Evolutionary conservation across 2,329 filamentous ascomycete species (phyloP).

Genomic region (Trichoderma sp.): DNA sequence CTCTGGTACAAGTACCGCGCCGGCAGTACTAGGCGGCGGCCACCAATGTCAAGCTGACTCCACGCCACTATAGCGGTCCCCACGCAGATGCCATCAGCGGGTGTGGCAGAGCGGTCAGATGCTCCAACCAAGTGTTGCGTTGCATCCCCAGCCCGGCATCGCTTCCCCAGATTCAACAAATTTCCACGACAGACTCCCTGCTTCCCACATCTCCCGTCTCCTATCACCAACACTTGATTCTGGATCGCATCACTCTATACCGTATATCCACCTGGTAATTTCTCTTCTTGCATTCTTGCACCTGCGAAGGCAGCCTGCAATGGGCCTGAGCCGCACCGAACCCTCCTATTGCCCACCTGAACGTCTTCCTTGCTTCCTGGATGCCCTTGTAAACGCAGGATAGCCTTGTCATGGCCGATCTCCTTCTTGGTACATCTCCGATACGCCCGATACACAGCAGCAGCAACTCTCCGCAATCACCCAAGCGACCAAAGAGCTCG

Average conservation of each 20-base stretch:
- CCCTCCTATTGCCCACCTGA: constrained; percentile 19
- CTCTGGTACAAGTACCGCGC: not conserved
- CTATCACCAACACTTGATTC: not conserved
- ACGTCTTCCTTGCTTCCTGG: not conserved
- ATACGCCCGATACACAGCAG: constrained; percentile 34
- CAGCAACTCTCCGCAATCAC: constrained; percentile 30
- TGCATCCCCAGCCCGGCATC: constrained; percentile 6
- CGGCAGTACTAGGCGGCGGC: not conserved
- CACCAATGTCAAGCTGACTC: not conserved
- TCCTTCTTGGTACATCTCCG: constrained; percentile 36
- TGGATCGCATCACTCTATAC: not conserved
- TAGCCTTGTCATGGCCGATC: constrained; percentile 35
- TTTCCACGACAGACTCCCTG: constrained; percentile 10
- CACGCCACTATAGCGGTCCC: constrained; percentile 11
- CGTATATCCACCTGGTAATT: not conserved
- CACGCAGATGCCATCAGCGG: constrained; percentile 25
- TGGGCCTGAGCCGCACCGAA: constrained; percentile 17
- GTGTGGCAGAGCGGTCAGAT: constrained; percentile 30
- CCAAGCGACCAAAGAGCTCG: constrained; percentile 33
- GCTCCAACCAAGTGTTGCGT: constrained; percentile 1
- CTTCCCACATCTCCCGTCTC: constrained; percentile 3
- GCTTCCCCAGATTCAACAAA: constrained; percentile 14
- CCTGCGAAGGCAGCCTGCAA: not conserved
- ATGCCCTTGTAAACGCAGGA: constrained; percentile 17
- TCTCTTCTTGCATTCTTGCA: not conserved